Evolutionary conservation across 768 basidiomycete species (phyloP).

Genomic region (Phallus indusiatus): DNA sequence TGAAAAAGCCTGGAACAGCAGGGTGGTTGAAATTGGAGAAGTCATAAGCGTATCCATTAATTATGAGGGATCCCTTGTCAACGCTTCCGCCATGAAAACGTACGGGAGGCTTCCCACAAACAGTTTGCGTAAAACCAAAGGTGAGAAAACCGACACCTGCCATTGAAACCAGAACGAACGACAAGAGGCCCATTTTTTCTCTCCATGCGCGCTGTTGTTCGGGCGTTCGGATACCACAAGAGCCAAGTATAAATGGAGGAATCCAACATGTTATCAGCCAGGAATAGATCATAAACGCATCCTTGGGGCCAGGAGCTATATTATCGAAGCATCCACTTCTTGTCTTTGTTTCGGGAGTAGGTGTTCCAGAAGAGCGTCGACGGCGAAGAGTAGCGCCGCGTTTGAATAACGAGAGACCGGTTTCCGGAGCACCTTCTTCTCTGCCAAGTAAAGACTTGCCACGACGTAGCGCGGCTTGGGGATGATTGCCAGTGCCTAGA

Average conservation of each 20-base stretch:
- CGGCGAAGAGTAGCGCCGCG: conserved; percentile 72
- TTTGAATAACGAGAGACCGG: conserved; percentile 87
- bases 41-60: conserved; percentile 92
- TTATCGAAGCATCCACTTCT: conserved; percentile 53
- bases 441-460: conserved; percentile 85
- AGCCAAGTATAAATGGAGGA: conserved; percentile 65
- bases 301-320: conserved; percentile 79
- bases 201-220: conserved; percentile 97
- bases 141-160: conserved; percentile 94
- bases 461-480: conserved; percentile 54
- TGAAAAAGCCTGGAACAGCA: conserved; percentile 51
- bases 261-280: conserved; percentile 73
- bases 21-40: conserved; percentile 85
- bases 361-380: conserved; percentile 41
- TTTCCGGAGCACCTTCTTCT: conserved; percentile 87
- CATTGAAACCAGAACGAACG: conserved; percentile 77
- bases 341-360: conserved; percentile 30
- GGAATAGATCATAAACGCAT: conserved; percentile 94
- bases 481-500: conserved; percentile 72
- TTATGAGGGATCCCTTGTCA: conserved; percentile 61
- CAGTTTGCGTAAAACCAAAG: conserved; percentile 92
- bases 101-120: conserved; percentile 82
- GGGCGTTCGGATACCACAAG: conserved; percentile 83
- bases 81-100: conserved; percentile 67
- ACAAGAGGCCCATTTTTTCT: conserved; percentile 92